phyloP scores from a whole-genome alignment of 2,329 filamentous ascomycete species.

The Aspergillus japonicus region DNA sequence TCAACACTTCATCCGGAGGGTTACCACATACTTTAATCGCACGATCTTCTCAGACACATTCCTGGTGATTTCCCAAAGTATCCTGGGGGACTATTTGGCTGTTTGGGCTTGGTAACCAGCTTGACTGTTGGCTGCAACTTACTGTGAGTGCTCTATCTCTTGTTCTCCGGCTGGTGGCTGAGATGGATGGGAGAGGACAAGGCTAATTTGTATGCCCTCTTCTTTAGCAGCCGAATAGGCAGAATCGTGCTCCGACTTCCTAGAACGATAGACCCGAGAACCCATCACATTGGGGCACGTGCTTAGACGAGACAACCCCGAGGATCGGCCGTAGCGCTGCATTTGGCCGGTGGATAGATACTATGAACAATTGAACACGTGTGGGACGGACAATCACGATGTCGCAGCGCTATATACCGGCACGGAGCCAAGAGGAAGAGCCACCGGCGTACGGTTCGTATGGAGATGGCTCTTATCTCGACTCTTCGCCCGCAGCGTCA shows the following conservation, averaged over 20 bases:
- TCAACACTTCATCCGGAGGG: neutral
- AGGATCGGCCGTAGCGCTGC: neutral
- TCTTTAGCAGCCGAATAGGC: neutral
- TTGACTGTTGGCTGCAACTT: neutral
- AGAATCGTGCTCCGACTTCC: neutral
- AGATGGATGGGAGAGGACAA: neutral
- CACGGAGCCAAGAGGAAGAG: constrained; percentile 42
- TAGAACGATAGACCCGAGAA: neutral
- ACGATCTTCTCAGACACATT: neutral
- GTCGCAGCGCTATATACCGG: constrained; percentile 30
- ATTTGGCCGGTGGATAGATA: constrained; percentile 6
- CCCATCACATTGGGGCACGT: neutral
- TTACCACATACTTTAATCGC: neutral
- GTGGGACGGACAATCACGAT: constrained; percentile 11
- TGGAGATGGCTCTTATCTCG: constrained; percentile 27
- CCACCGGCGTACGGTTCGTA: constrained; percentile 42
- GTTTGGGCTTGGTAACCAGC: neutral
- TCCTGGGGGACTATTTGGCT: neutral
- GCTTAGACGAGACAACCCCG: neutral
- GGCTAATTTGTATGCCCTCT: neutral
- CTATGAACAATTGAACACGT: constrained; percentile 10
- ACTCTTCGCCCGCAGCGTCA: constrained; percentile 25
- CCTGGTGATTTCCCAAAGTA: neutral
- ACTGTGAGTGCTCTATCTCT: neutral
- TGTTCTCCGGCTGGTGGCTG: neutral